These are phyloP conservation scores for Podila minutissima DNA, from an alignment of 192 early-diverging fungal genomes.

Conservation along the genomic window DNA sequence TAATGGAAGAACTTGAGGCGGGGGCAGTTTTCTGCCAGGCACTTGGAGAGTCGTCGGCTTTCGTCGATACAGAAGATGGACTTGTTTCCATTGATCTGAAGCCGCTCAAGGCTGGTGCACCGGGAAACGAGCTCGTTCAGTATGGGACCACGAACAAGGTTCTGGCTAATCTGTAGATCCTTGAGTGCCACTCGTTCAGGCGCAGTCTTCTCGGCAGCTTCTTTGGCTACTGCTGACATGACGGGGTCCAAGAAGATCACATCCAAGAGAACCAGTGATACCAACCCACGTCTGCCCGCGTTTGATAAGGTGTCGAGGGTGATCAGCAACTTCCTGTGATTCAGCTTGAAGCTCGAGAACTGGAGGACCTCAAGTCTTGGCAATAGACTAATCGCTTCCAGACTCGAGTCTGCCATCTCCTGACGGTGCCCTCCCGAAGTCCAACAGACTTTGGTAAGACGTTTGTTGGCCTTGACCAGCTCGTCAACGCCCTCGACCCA, in stretches of 20 bases:
- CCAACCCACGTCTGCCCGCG: not conserved
- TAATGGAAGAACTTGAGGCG: not conserved
- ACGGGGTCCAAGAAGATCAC: not conserved
- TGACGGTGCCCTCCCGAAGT: not conserved
- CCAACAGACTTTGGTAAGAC: not conserved
- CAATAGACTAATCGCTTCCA: not conserved
- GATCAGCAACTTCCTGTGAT: not conserved
- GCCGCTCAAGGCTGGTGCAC: not conserved
- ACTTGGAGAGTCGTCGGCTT: not conserved
- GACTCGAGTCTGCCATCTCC: not conserved
- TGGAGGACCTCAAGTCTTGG: not conserved
- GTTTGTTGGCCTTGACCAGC: slow-evolving; percentile 1
- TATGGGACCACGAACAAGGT: not conserved
- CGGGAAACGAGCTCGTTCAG: not conserved
- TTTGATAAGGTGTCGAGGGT: not conserved
- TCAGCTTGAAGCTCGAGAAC: not conserved
- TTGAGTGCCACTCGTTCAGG: not conserved
- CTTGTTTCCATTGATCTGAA: not conserved
- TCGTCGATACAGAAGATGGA: not conserved
- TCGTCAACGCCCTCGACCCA: not conserved
- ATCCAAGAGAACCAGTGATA: not conserved
- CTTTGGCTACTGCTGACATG: not conserved
- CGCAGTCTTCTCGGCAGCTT: not conserved
- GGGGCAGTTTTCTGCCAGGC: not conserved
- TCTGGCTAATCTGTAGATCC: not conserved